Evolutionary conservation across 306 rosid genomes (phyloP).

Genomic region (Quercus gilva): DNA sequence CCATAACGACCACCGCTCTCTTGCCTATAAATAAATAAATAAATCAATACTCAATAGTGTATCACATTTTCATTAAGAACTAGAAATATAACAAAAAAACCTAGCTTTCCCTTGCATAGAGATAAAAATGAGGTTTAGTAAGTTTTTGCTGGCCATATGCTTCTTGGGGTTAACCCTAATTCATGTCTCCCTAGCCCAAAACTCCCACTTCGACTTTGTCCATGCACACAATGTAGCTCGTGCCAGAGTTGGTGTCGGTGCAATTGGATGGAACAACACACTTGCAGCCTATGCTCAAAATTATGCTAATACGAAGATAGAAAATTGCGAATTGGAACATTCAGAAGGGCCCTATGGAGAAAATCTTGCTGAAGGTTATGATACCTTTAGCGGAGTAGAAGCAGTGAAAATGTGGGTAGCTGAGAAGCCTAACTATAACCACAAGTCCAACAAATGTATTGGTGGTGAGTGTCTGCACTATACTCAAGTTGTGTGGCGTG

Average conservation of each 20-base stretch:
- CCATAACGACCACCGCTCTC: no score
- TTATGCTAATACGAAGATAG: conserved; percentile 27
- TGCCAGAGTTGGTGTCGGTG: conserved; percentile 46
- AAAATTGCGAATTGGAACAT: conserved; percentile 50
- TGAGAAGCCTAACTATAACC: conserved; percentile 48
- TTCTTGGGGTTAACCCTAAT: neutral
- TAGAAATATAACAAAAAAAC: neutral
- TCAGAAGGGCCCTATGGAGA: conserved; percentile 61
- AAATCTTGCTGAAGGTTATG: conserved; percentile 48
- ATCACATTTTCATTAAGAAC: neutral
- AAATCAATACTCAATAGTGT: neutral
- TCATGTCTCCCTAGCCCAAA: conserved; percentile 17
- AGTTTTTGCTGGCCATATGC: neutral
- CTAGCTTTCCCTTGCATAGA: neutral
- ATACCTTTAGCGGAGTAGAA: conserved; percentile 21
- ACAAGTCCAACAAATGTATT: neutral
- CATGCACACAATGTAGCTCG: conserved; percentile 51
- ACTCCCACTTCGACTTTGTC: conserved; percentile 38
- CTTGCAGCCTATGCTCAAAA: conserved; percentile 49
- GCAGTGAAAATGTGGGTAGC: conserved; percentile 57
- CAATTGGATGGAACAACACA: conserved; percentile 46
- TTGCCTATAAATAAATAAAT: neutral
- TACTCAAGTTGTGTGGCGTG: conserved; percentile 24
- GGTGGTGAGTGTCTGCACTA: conserved; percentile 13
- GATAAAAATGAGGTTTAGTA: neutral